Percentiles rank a stretch among this genome's conserved stretches.
phyloP scores from a whole-genome alignment of 257 asterid species.

The Prunella vulgaris region DNA sequence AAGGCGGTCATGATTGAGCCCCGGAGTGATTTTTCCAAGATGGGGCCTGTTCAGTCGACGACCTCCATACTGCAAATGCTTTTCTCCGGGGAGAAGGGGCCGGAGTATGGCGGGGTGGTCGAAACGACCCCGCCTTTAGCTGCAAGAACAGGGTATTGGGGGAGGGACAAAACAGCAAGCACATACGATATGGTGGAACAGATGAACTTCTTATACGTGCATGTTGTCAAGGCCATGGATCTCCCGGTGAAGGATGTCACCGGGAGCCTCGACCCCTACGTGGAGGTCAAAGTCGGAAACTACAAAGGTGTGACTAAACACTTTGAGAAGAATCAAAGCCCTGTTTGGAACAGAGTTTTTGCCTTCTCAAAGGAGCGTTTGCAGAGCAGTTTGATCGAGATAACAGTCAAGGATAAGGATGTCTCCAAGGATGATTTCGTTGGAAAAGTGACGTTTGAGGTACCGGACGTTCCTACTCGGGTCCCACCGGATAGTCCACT shows the following conservation, averaged over 20 bases:
- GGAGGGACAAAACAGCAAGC: conserved; percentile 83
- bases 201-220: conserved; percentile 61
- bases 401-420: conserved; percentile 71
- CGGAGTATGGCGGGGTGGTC: conserved; percentile 67
- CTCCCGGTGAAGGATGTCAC: conserved; percentile 71
- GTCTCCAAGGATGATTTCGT: conserved; percentile 66
- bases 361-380: conserved; percentile 73
- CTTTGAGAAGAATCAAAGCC: conserved; percentile 65
- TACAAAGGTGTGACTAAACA: conserved; percentile 75
- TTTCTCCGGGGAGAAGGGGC: conserved; percentile 44
- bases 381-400: conserved; percentile 67
- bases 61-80: conserved; percentile 55
- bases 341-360: conserved; percentile 64
- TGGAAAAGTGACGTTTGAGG: conserved; percentile 64
- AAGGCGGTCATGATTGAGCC: conserved; percentile 36
- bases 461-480: conserved; percentile 55
- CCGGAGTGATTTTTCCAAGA: conserved; percentile 42
- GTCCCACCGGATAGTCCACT: conserved; percentile 89
- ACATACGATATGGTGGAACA: conserved; percentile 92
- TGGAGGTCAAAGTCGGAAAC: conserved; percentile 84
- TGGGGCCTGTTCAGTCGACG: conserved; percentile 26
- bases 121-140: conserved; percentile 90
- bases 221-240: conserved; percentile 72
- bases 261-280: conserved; percentile 88
- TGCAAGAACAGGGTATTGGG: conserved; percentile 90